Conservation (phyloP, 1,284 basidiomycete genomes). For the Ustilago loliicola region DNA sequence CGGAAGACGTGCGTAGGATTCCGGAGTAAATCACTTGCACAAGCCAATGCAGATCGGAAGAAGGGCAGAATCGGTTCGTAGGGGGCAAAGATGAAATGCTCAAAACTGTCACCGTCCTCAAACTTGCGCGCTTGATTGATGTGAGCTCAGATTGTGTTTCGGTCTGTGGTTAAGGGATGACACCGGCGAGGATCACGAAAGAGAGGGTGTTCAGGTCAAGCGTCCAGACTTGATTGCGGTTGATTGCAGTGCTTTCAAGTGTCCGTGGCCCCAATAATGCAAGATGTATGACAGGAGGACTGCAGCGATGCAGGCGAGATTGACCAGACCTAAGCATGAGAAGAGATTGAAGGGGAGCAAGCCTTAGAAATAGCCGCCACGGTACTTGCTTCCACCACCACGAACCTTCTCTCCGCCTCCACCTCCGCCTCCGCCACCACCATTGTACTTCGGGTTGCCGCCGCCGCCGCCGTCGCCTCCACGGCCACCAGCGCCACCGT, state of each 20-base stretch:
- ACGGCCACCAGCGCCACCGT: neutral
- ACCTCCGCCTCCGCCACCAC: conserved; percentile 6
- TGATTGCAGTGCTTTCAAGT: neutral
- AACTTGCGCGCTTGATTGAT: neutral
- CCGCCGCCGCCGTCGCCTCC: conserved; percentile 7
- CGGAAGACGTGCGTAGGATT: neutral
- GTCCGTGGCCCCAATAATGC: neutral
- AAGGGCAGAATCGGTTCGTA: neutral
- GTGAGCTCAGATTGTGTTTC: neutral
- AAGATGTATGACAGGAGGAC: neutral
- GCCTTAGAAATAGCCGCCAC: conserved; percentile 42
- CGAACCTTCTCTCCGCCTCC: conserved; percentile 31
- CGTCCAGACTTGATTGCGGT: neutral
- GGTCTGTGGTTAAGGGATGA: neutral
- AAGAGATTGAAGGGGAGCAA: no score
- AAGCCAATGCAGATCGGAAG: neutral
- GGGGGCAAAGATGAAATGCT: neutral
- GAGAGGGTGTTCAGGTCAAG: neutral
- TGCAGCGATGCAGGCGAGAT: neutral
- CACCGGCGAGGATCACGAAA: neutral
- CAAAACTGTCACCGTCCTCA: neutral
- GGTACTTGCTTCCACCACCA: conserved; percentile 49
- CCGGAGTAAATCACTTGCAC: conserved; percentile 6
- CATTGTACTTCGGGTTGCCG: neutral
- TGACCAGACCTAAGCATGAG: no score